phyloP scores from a whole-genome alignment of 345 rosid species.

The Adansonia digitata region DNA sequence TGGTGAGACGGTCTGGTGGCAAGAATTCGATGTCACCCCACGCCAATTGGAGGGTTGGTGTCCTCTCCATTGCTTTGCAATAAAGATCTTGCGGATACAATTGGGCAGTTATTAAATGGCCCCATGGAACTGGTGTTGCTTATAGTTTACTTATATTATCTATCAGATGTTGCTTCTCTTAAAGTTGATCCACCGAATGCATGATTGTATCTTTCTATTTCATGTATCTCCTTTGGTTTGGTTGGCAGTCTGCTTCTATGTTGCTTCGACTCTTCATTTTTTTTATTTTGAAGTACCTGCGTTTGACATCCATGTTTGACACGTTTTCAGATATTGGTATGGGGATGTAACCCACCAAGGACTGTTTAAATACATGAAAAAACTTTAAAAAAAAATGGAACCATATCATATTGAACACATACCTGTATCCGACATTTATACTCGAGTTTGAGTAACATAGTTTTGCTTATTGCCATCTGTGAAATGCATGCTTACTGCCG shows the following conservation, averaged over 20 bases:
- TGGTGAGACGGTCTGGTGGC: conserved; percentile 77
- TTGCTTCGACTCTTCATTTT: too few relatives aligned
- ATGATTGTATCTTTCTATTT: conserved; percentile 5
- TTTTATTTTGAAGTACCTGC: too few relatives aligned
- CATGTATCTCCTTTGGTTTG: not conserved
- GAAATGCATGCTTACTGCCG: too few relatives aligned
- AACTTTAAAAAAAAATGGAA: too few relatives aligned
- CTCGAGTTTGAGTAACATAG: too few relatives aligned
- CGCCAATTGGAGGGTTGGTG: conserved; percentile 68
- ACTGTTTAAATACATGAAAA: too few relatives aligned
- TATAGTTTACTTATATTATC: conserved; percentile 1
- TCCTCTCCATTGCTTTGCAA: conserved; percentile 14
- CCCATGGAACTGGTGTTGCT: conserved; percentile 17
- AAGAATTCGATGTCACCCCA: conserved; percentile 72
- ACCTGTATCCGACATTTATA: too few relatives aligned
- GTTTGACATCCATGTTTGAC: too few relatives aligned
- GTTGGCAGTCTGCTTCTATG: not conserved
- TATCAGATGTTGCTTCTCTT: conserved; percentile 12
- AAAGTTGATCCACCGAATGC: not conserved
- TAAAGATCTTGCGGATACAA: conserved; percentile 13
- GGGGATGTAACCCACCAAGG: too few relatives aligned
- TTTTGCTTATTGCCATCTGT: too few relatives aligned
- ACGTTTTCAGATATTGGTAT: too few relatives aligned
- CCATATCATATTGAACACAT: too few relatives aligned
- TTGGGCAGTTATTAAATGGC: conserved; percentile 17